Base-by-base conservation (phyloP, 176 grass and related monocot genomes). In the Leersia perrieri region DNA sequence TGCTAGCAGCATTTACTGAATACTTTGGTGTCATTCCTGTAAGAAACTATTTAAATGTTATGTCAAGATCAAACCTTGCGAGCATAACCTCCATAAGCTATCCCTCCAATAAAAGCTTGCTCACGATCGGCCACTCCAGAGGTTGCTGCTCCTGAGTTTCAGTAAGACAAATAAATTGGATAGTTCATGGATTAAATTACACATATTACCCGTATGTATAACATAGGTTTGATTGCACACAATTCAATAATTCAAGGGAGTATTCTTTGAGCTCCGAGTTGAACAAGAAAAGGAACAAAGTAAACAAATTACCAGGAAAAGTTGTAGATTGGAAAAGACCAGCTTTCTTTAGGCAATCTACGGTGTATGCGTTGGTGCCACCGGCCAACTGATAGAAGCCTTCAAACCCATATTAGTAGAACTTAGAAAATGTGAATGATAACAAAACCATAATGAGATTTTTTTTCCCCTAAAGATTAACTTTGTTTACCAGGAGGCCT, bases 41-140 rank as follows among this genome's bases (percentile, higher is more conserved):
- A 38, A 29, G 49, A 60, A 45, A 85, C 18, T 20, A 2, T 57
- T 18, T n/a, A 53, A n/a, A 36, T 49, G 16, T 11, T 5, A 73
- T 33, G 3, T 85, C 70, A 80, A 45, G 12, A 18, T 28, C 45
- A 41, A 92, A 98, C 95, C 92, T 98, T 98, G 67, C 88, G 88
- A 78, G 95, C 95, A 83, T 92, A 98, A 36, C 95, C 88, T 9
- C 92, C 95, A 86, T 94, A 98, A 75, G 95, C 95, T 85, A 98
- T 98, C 76, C 95, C 92, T 81, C 92, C 92, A 22, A 98, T 89
- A 22, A 89, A 77, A 80, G 90, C 90, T 80, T 91, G 65, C 75
- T 44, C 63, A 34, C 49, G 39, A 84, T 42, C 32, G 31, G 25
- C 51, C 33, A 11, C 60, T 72, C 86, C 69, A 57, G 63, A 80